Evolutionary conservation across 129 eudicot species (phyloP).

Genomic region (Flaveria trinervia): DNA sequence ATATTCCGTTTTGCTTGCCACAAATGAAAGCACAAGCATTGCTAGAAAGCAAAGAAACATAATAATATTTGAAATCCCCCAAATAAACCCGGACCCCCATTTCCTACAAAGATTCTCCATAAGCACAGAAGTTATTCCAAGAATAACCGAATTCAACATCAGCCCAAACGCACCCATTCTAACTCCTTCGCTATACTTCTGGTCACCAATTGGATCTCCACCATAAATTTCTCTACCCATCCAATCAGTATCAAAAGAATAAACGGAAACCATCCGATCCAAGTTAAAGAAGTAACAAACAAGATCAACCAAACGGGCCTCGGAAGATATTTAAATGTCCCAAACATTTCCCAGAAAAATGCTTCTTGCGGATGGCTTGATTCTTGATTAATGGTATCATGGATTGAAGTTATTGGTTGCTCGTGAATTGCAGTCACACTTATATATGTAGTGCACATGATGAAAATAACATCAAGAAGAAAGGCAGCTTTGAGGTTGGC

Average conservation of each 20-base stretch:
- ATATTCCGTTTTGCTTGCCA: slow-evolving; percentile 50
- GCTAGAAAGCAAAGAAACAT: slow-evolving; percentile 86
- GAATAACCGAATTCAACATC: slow-evolving; percentile 85
- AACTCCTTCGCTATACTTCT: slow-evolving; percentile 70
- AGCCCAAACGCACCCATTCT: slow-evolving; percentile 94
- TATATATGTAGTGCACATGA: slow-evolving; percentile 66
- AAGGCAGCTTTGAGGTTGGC: slow-evolving; percentile 97
- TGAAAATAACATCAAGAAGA: slow-evolving; percentile 68
- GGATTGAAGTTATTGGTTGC: slow-evolving; percentile 46
- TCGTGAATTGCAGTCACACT: slow-evolving; percentile 81
- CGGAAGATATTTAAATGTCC: slow-evolving; percentile 73
- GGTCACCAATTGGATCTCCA: slow-evolving; percentile 82
- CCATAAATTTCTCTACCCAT: slow-evolving; percentile 96
- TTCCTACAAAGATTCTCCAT: slow-evolving; percentile 86
- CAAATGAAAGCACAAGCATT: slow-evolving; percentile 67
- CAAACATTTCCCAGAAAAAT: slow-evolving; percentile 94
- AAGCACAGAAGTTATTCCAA: slow-evolving; percentile 78
- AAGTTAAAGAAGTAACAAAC: slow-evolving; percentile 69
- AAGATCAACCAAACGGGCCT: slow-evolving; percentile 77
- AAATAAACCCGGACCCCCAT: slow-evolving; percentile 86
- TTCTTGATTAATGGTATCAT: slow-evolving; percentile 28
- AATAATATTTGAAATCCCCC: slow-evolving; percentile 87
- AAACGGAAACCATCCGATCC: slow-evolving; percentile 99
- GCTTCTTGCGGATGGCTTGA: slow-evolving; percentile 80
- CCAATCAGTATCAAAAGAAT: slow-evolving; percentile 96